A percentile compares a stretch with the other conserved stretches of the same genome.
Conservation (phyloP, 768 basidiomycete species). For the Auricularia sp. region DNA sequence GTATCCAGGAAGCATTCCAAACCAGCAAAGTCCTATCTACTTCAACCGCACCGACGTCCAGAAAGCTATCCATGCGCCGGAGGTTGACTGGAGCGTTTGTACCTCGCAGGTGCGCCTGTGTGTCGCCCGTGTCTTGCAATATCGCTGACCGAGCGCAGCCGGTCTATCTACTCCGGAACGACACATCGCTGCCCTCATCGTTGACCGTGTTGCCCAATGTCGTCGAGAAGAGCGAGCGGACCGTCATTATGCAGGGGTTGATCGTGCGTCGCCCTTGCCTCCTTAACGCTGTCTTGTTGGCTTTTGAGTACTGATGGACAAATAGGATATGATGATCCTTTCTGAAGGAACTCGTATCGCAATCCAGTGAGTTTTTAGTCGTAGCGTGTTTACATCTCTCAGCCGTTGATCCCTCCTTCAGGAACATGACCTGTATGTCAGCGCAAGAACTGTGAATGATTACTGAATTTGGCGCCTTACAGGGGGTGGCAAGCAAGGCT, state of each 20-base stretch:
- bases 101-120: conserved; percentile 16
- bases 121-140: conserved; percentile 17
- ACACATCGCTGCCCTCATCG: conserved; percentile 22
- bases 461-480: neutral
- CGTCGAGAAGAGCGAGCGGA: conserved; percentile 27
- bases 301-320: too few species aligned
- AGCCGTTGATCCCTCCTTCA: conserved; percentile 1
- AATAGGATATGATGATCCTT: conserved; percentile 26
- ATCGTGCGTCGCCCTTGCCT: conserved; percentile 13
- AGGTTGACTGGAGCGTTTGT: conserved; percentile 24
- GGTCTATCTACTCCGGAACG: conserved; percentile 8
- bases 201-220: conserved; percentile 28
- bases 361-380: conserved; percentile 20
- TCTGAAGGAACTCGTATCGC: conserved; percentile 28
- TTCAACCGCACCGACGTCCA: conserved; percentile 39
- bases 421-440: conserved; percentile 25
- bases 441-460: neutral
- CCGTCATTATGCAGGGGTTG: conserved; percentile 25
- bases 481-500: conserved; percentile 23
- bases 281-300: too few species aligned
- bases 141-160: conserved; percentile 1
- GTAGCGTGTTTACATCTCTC: too few species aligned
- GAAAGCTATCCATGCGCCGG: conserved; percentile 29
- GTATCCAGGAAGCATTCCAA: conserved; percentile 30
- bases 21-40: conserved; percentile 41